These are phyloP conservation scores for Pinus taeda DNA, from an alignment of 75 land plant species.

Conservation along the genomic window DNA sequence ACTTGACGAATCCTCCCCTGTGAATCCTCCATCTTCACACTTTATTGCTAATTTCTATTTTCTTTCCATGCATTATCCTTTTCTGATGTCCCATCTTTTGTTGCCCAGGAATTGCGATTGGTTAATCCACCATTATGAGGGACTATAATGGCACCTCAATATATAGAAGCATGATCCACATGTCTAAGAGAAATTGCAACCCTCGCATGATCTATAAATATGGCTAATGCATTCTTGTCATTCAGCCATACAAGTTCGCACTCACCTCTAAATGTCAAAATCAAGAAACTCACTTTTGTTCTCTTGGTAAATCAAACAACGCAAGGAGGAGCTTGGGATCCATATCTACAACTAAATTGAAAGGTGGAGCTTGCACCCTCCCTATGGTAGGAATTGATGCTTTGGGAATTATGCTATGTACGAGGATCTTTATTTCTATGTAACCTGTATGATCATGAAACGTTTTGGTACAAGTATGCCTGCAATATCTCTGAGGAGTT, in stretches of 20 bases:
- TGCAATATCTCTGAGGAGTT: slow-evolving; percentile 67
- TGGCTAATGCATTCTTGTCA: slow-evolving; percentile 94
- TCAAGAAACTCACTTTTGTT: slow-evolving; percentile 83
- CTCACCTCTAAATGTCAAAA: slow-evolving; percentile 94
- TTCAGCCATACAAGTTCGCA: slow-evolving; percentile 97
- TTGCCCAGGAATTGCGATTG: slow-evolving; percentile 42
- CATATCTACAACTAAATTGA: slow-evolving; percentile 82
- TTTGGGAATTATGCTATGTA: slow-evolving; percentile 51
- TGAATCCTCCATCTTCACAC: slow-evolving; percentile 58
- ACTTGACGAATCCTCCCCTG: slow-evolving; percentile 45
- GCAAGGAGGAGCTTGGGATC: slow-evolving; percentile 93
- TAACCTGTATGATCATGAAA: slow-evolving; percentile 73
- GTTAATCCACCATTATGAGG: slow-evolving; percentile 25
- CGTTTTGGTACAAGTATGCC: slow-evolving; percentile 91
- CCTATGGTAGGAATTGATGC: slow-evolving; percentile 25
- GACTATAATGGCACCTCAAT: slow-evolving; percentile 59
- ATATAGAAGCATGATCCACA: slow-evolving; percentile 73
- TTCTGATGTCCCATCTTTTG: slow-evolving; percentile 10
- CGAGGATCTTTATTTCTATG: slow-evolving; percentile 81
- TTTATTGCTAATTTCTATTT: slow-evolving; percentile 19
- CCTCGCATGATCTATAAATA: slow-evolving; percentile 80
- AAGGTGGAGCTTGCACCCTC: slow-evolving; percentile 27
- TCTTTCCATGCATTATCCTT: slow-evolving; percentile 52
- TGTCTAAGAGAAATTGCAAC: slow-evolving; percentile 92
- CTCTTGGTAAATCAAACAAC: slow-evolving; percentile 84